Base-by-base conservation (phyloP, 108 stramenopile genomes). In the Chaetoceros muelleri region DNA sequence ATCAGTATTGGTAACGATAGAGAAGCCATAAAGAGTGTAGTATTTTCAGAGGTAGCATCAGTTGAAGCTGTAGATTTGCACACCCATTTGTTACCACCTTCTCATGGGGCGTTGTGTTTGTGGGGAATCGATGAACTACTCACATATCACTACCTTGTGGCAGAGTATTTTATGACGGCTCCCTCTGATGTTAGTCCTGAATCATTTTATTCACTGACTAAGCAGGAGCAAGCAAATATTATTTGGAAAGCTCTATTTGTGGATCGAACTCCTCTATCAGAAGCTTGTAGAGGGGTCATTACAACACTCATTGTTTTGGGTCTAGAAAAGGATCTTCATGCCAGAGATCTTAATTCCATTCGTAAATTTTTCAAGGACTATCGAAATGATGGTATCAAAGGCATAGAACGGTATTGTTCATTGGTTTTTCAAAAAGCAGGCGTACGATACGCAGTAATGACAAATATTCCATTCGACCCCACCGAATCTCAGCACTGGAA, bases 61-160 rank as follows among this genome's bases (percentile, higher is more conserved):
- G 65, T 54, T 0, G 27, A 66, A 31, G 84, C 71, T 18, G 76
- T 95, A 60, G 95, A 95, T 67, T 46, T 95, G 59, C 95, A 95
- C 53, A 95, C 95, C 1, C 95, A 95, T 65, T 68, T 95, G 7
- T 73, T 95, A 7, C 95, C 95, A 20, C 84, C 89, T 18, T 62
- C 74, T 27, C 91, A 91, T 58, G 91, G 89, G 0, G 55, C 70
- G 18, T 59, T 91, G n/a, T 85, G 83, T 62, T 67, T 84, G 13
- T 90, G 81, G 81, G 91, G 90, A 19, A 85, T 95, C 30, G 90
- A 95, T 62, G 91, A 89, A 52, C 65, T 95, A 2, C 69, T 95
- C 46, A 93, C 89, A 13, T 95, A 95, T 69, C 95, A 95, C 62
- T 95, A 95, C 57, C 70, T 95, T 18, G 89, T 94, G 2, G 78